Evolutionary conservation across 1,139 yeast genomes (phyloP).

Genomic region (Yamadazyma buinensis): DNA sequence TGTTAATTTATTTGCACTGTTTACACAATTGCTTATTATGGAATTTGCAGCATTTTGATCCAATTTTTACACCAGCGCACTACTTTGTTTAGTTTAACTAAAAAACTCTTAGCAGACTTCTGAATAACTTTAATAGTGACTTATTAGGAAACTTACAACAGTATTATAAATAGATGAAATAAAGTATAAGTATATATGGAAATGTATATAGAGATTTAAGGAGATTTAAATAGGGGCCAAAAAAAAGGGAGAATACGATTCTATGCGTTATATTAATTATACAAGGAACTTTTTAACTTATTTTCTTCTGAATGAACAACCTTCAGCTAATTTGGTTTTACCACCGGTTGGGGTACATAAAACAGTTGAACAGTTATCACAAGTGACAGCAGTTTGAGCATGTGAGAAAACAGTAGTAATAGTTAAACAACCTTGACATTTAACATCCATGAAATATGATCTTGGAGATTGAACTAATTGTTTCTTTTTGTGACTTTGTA

Average conservation of each 20-base stretch:
- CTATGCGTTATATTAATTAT: constrained; percentile 13
- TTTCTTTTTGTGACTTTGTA: constrained; percentile 96
- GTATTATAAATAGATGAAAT: too few relatives aligned
- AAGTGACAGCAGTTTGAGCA: constrained; percentile 99
- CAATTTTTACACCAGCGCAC: too few relatives aligned
- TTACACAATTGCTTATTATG: too few relatives aligned
- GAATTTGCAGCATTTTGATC: too few relatives aligned
- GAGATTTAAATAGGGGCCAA: background rate
- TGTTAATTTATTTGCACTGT: too few relatives aligned
- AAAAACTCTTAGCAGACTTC: too few relatives aligned
- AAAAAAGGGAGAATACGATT: constrained; percentile 1
- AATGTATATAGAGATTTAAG: too few relatives aligned
- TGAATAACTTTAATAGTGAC: too few relatives aligned
- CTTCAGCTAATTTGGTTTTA: constrained; percentile 99
- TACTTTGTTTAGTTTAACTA: too few relatives aligned
- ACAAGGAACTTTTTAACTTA: constrained; percentile 41
- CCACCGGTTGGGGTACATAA: constrained; percentile 99
- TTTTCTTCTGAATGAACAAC: constrained; percentile 99
- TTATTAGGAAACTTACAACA: too few relatives aligned
- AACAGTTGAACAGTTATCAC: constrained; percentile 98
- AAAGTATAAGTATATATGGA: too few relatives aligned
- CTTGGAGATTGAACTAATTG: constrained; percentile 97
- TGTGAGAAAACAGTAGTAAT: constrained; percentile 99
- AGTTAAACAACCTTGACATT: constrained; percentile 99
- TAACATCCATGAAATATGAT: constrained; percentile 99